phyloP scores from a whole-genome alignment of 2,329 filamentous ascomycete species.

The Exophiala viscosa region DNA sequence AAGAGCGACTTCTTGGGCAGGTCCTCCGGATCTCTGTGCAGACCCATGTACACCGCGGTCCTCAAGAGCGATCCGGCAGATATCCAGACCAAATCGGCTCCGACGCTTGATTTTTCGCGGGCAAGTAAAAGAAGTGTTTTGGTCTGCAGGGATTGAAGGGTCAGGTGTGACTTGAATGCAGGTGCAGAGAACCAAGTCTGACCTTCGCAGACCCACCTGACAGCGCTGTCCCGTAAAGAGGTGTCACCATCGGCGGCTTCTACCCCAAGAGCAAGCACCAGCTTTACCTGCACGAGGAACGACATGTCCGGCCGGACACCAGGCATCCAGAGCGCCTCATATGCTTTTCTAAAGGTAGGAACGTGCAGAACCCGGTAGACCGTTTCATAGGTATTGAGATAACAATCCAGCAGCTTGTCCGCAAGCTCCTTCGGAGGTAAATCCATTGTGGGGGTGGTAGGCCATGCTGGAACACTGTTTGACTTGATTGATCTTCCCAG shows the following conservation, averaged over 20 bases:
- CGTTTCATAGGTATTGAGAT: conserved; percentile 59
- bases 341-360: conserved; percentile 55
- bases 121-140: conserved; percentile 38
- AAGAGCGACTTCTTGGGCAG: conserved; percentile 28
- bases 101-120: conserved; percentile 35
- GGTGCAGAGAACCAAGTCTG: conserved; percentile 55
- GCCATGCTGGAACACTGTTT: conserved; percentile 48
- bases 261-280: conserved; percentile 58
- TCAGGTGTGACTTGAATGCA: conserved; percentile 35
- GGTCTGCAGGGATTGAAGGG: conserved; percentile 51
- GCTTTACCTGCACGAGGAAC: conserved; percentile 56
- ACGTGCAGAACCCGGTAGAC: conserved; percentile 57
- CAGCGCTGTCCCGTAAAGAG: conserved; percentile 48
- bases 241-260: conserved; percentile 50
- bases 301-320: conserved; percentile 44
- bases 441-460: conserved; percentile 38
- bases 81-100: conserved; percentile 37
- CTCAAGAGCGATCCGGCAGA: conserved; percentile 38
- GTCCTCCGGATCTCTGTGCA: conserved; percentile 54
- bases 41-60: conserved; percentile 60
- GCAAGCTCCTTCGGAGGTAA: conserved; percentile 66
- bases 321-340: conserved; percentile 50
- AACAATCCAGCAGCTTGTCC: conserved; percentile 77
- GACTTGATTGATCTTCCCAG: conserved; percentile 53
- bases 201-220: conserved; percentile 57